Conservation (phyloP, 2,329 filamentous ascomycete species). For the Escovopsis weberi region DNA sequence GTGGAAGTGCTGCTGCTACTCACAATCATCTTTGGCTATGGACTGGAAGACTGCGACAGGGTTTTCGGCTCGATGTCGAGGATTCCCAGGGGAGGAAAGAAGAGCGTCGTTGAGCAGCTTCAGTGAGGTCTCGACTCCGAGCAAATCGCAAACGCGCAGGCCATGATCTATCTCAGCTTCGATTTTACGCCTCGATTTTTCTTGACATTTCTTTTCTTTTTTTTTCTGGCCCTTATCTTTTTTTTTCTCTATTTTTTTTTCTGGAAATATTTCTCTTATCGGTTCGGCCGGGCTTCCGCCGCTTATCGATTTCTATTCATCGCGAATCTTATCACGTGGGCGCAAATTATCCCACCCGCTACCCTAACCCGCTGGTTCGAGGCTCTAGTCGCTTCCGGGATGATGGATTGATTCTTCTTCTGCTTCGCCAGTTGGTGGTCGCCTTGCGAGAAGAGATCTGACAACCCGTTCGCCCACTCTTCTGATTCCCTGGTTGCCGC, state of each 20-base stretch:
- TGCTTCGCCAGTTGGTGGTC: conserved; percentile 11
- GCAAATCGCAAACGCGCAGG: too few species aligned
- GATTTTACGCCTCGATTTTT: too few species aligned
- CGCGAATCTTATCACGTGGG: conserved; percentile 24
- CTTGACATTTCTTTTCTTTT: too few species aligned
- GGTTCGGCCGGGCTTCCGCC: too few species aligned
- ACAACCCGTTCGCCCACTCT: conserved; percentile 1
- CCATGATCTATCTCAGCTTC: too few species aligned
- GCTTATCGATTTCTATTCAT: conserved; percentile 13
- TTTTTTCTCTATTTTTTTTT: too few species aligned
- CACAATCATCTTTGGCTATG: conserved; percentile 5
- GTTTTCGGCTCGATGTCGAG: not conserved
- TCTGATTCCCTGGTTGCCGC: not conserved
- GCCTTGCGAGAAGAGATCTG: conserved; percentile 4
- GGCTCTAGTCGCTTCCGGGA: conserved; percentile 4
- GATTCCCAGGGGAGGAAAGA: conserved; percentile 7
- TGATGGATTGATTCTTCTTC: conserved; percentile 8
- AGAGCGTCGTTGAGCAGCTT: conserved; percentile 18
- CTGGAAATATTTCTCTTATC: too few species aligned
- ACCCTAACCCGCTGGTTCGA: conserved; percentile 13
- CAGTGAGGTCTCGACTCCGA: too few species aligned
- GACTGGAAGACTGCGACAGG: not conserved
- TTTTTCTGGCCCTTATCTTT: conserved; percentile 6
- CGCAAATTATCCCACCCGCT: conserved; percentile 16
- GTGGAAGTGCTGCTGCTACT: conserved; percentile 5